Base-by-base conservation (phyloP, 208 protist species). In the Willaertia magna region DNA sequence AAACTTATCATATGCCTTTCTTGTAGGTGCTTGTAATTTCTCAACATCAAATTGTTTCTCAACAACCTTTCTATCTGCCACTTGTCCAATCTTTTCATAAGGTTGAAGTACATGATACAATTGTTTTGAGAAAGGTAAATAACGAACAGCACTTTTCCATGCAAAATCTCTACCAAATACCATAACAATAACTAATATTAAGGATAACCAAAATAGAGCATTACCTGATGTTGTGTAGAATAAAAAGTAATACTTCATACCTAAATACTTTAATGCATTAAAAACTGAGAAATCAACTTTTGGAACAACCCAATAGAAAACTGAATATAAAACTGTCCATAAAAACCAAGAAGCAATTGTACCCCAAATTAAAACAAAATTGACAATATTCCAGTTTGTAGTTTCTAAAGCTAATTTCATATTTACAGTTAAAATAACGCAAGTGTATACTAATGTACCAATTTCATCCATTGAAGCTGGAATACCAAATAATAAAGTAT, bases 331-430 rank as follows among this genome's bases (percentile, higher is more conserved):
- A 67, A 67, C 34, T 22, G 55, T 67, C 55, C 55, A 67, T 9
- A 67, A 67, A 34, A 67, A 67, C 55, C 55, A 67, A 67, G 34
- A 16, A 67, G 55, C 55, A 67, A 67, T 26, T 34, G 26, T 67
- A 34, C 55, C 55, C 55, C 55, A 67, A 9, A 67, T 34, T 2
- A 67, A 6, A 9, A 67, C 34, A 4, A 6, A 44, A 11, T 78
- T 78, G 74, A 78, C 16, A 0, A 78, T 7, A 78, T 46, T 46
- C 30, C 74, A 47, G 0, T 14, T 46, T 26, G 48, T n/a, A 42
- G 82, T 90, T 76, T 93, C 92, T 34, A 93, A 48, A 26, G 87
- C 74, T 34, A 92, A n/a, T 85, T 94, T 94, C 1, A 91, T 22
- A 2, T 83, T 93, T 0, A 94, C 89, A 6, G 89, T 88, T 42